Conservation (phyloP, 2,329 filamentous ascomycete species). For the Diaporthe citriasiana region DNA sequence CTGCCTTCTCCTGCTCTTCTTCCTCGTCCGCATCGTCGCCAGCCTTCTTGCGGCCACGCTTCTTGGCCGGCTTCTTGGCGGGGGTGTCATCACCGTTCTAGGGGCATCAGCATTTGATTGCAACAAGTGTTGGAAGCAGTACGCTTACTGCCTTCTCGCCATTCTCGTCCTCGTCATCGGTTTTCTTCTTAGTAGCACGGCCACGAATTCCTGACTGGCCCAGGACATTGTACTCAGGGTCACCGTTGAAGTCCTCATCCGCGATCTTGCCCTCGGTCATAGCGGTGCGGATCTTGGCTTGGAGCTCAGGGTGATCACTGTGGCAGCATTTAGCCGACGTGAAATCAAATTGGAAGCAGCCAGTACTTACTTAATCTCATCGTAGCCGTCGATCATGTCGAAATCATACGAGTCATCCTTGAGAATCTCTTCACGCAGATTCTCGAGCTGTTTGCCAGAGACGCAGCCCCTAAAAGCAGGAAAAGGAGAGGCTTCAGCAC, state of each 20-base stretch:
- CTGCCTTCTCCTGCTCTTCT: constrained; percentile 15
- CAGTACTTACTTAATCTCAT: constrained; percentile 72
- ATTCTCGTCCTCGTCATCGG: constrained; percentile 53
- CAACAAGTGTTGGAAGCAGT: constrained; percentile 24
- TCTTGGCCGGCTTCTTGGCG: constrained; percentile 54
- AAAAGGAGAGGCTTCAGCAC: background rate
- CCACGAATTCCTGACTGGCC: constrained; percentile 75
- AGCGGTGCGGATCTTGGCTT: constrained; percentile 81
- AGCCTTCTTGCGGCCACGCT: constrained; percentile 51
- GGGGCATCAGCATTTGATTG: constrained; percentile 11
- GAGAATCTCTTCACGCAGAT: constrained; percentile 71
- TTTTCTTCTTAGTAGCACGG: constrained; percentile 53
- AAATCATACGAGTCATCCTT: constrained; percentile 66
- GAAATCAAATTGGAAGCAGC: background rate
- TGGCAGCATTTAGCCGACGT: constrained; percentile 32
- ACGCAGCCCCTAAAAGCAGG: constrained; percentile 82
- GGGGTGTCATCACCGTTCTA: constrained; percentile 48
- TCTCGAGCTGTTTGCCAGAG: constrained; percentile 79
- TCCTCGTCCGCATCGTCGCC: constrained; percentile 47
- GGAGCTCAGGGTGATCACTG: constrained; percentile 68
- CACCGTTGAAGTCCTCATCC: constrained; percentile 88
- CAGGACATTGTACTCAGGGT: constrained; percentile 79
- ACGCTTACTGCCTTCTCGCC: constrained; percentile 41
- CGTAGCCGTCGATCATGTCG: constrained; percentile 83
- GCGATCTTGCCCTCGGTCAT: constrained; percentile 85